phyloP scores from a whole-genome alignment of 306 rosid genomes.

The Gastrolobium bilobum region DNA sequence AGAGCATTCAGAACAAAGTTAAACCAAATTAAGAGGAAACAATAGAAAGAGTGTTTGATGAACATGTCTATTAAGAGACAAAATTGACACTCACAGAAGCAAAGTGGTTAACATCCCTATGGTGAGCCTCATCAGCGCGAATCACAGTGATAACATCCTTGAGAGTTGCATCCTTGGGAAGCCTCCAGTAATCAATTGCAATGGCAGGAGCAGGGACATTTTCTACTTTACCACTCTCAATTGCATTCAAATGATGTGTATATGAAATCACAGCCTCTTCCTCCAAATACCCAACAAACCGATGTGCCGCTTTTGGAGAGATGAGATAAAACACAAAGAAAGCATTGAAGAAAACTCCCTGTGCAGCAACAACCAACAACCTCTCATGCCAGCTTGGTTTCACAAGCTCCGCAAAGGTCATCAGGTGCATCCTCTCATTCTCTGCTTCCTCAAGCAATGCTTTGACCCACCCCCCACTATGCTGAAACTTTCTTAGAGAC shows the following conservation, averaged over 20 bases:
- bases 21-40: neutral
- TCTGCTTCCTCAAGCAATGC: conserved; percentile 89
- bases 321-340: conserved; percentile 67
- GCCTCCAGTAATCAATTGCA: conserved; percentile 86
- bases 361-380: conserved; percentile 70
- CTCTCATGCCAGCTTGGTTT: conserved; percentile 82
- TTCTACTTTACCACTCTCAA: conserved; percentile 69
- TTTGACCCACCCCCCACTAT: conserved; percentile 83
- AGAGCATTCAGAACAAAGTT: neutral
- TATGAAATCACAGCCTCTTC: conserved; percentile 82
- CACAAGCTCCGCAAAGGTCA: conserved; percentile 86
- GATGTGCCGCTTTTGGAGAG: conserved; percentile 76
- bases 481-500: conserved; percentile 73
- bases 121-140: conserved; percentile 93
- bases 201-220: conserved; percentile 83
- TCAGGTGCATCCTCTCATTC: conserved; percentile 89
- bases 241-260: conserved; percentile 66
- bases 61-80: neutral
- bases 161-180: conserved; percentile 74
- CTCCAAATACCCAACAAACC: conserved; percentile 82
- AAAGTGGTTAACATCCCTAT: conserved; percentile 82
- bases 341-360: conserved; percentile 85
- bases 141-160: conserved; percentile 76
- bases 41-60: neutral
- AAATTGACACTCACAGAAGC: conserved; percentile 67